phyloP scores from a whole-genome alignment of 306 rosid species.

The Trifolium subterraneum region DNA sequence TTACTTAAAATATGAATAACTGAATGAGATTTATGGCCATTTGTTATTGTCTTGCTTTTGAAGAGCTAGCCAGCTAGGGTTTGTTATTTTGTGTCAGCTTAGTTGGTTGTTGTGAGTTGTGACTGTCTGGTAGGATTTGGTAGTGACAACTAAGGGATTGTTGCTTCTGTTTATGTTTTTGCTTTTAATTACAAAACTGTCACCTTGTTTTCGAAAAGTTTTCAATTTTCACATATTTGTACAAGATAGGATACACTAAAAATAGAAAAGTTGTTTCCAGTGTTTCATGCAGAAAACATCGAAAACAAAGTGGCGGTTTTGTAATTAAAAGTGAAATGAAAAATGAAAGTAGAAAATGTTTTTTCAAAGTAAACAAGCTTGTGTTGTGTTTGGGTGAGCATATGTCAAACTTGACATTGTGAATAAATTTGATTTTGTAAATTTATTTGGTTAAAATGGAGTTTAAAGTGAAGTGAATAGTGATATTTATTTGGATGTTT shows the following conservation, averaged over 20 bases:
- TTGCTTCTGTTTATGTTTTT: background rate
- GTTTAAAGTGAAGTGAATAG: no score
- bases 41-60: background rate
- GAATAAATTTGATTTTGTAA: no score
- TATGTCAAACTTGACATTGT: no score
- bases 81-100: background rate
- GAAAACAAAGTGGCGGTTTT: background rate
- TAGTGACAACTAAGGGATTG: background rate
- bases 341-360: background rate
- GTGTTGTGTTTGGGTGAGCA: no score
- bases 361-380: no score
- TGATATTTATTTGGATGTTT: no score
- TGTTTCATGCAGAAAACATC: background rate
- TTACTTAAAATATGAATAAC: no score
- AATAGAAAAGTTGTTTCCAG: background rate
- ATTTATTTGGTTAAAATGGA: no score
- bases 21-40: background rate
- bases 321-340: background rate
- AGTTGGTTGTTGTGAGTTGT: background rate
- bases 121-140: background rate
- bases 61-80: background rate
- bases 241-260: background rate
- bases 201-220: background rate
- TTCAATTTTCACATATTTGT: background rate
- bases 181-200: background rate